A percentile compares a stretch with the other conserved stretches of the same genome.
Conservation (phyloP, 306 rosid genomes). For the Cucurbita pepo region DNA sequence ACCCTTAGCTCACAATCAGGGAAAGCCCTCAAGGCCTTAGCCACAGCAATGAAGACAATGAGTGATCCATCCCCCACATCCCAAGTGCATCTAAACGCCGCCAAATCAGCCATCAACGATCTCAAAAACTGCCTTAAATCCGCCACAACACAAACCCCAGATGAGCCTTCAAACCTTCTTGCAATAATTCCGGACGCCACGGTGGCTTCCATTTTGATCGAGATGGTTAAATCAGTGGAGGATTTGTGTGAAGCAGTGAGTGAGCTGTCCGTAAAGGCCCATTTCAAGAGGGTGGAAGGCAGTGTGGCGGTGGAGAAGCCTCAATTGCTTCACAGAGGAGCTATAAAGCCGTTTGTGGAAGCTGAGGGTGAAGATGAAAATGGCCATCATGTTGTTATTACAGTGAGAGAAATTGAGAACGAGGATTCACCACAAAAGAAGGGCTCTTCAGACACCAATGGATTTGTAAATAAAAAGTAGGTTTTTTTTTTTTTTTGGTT, state of each 20-base stretch:
- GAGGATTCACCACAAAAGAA: slow-evolving; percentile 12
- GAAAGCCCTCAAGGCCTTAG: slow-evolving; percentile 44
- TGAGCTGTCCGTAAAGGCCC: slow-evolving; percentile 53
- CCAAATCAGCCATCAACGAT: slow-evolving; percentile 39
- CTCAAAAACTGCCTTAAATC: slow-evolving; percentile 34
- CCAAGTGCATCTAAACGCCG: slow-evolving; percentile 28
- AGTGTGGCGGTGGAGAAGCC: slow-evolving; percentile 43
- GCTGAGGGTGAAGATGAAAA: background rate
- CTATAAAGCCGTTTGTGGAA: slow-evolving; percentile 41
- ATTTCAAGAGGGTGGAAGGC: slow-evolving; percentile 30
- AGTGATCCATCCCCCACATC: slow-evolving; percentile 31
- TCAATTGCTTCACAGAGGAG: slow-evolving; percentile 54
- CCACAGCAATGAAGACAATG: slow-evolving; percentile 46
- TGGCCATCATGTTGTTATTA: slow-evolving; percentile 36
- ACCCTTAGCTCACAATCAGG: slow-evolving; percentile 46
- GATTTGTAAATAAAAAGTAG: background rate
- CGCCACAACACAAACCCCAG: slow-evolving; percentile 8
- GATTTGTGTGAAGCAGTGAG: slow-evolving; percentile 39
- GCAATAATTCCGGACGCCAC: slow-evolving; percentile 42
- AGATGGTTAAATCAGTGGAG: slow-evolving; percentile 48
- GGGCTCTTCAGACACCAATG: background rate
- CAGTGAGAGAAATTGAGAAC: slow-evolving; percentile 11
- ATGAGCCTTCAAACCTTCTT: slow-evolving; percentile 17
- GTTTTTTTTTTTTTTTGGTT: background rate
- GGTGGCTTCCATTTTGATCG: slow-evolving; percentile 44